A percentile compares a stretch with the other conserved stretches of the same genome.
Conservation (phyloP, 495 filamentous ascomycete species). For the Tuber brumale region DNA sequence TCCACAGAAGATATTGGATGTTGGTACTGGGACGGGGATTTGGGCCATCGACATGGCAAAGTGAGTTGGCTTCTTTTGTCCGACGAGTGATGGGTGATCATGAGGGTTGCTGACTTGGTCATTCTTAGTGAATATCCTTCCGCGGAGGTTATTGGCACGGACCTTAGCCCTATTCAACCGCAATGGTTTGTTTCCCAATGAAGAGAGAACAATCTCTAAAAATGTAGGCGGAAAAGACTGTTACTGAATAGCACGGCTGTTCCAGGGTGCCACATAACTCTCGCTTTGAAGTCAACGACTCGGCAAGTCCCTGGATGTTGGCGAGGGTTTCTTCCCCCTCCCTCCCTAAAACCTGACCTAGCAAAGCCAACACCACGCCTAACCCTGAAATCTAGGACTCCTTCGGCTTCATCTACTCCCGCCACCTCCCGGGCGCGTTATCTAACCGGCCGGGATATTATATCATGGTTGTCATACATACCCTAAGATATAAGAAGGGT, state of each 20-base stretch:
- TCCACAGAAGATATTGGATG: constrained; percentile 49
- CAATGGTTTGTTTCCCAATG: constrained; percentile 40
- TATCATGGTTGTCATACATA: not conserved
- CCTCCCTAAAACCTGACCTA: not conserved
- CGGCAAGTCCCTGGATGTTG: constrained; percentile 49
- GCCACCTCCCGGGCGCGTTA: constrained; percentile 53
- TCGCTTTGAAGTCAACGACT: constrained; percentile 55
- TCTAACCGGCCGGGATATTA: constrained; percentile 49
- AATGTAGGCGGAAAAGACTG: not conserved
- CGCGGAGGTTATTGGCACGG: constrained; percentile 55
- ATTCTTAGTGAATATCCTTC: constrained; percentile 48
- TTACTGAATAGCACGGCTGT: not conserved
- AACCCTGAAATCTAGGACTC: constrained; percentile 23
- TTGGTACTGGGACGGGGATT: constrained; percentile 60
- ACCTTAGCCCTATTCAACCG: constrained; percentile 60
- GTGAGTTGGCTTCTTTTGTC: constrained; percentile 2
- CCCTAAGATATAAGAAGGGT: not conserved
- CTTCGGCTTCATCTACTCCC: constrained; percentile 61
- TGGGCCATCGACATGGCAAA: constrained; percentile 54
- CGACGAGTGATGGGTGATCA: not conserved
- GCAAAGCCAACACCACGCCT: not conserved
- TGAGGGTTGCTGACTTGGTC: not conserved
- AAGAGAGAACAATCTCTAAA: not conserved
- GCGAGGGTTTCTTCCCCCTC: constrained; percentile 25
- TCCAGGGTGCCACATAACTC: constrained; percentile 42